A percentile compares a stretch with the other conserved stretches of the same genome.
phyloP scores from a whole-genome alignment of 768 basidiomycete species.

The Xanthoconium stramineum region DNA sequence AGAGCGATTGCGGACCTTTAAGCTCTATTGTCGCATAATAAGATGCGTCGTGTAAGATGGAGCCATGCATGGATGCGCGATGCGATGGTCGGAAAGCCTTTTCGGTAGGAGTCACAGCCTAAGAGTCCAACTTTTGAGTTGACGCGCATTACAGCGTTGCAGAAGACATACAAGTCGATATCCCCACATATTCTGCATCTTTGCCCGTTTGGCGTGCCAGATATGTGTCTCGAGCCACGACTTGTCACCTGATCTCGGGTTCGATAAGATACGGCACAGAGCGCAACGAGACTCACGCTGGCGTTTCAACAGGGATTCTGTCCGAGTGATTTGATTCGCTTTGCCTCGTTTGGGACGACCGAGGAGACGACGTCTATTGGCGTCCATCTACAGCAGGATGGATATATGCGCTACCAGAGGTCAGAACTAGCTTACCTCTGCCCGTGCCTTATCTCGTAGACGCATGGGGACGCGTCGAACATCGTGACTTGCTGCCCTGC shows the following conservation, averaged over 20 bases:
- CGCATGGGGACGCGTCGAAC: conserved; percentile 86
- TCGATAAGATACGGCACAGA: not conserved
- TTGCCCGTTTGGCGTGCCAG: conserved; percentile 97
- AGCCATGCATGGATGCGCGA: conserved; percentile 79
- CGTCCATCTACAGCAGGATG: conserved; percentile 50
- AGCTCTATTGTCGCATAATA: conserved; percentile 79
- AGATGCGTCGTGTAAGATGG: conserved; percentile 87
- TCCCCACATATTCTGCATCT: conserved; percentile 92
- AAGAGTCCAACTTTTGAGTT: not conserved
- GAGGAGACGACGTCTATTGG: conserved; percentile 39
- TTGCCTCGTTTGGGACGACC: conserved; percentile 65
- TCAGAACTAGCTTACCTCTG: conserved; percentile 56
- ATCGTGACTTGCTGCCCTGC: conserved; percentile 94
- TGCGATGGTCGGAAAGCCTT: conserved; percentile 92
- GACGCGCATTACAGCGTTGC: too few relatives aligned
- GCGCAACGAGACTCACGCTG: conserved; percentile 53
- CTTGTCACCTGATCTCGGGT: conserved; percentile 60
- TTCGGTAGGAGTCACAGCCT: conserved; percentile 86
- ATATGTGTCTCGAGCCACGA: conserved; percentile 94
- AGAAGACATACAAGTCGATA: conserved; percentile 65
- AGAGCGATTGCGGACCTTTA: conserved; percentile 53
- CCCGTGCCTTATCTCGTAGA: conserved; percentile 74
- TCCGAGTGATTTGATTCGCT: conserved; percentile 51
- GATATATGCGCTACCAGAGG: conserved; percentile 17
- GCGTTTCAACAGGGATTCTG: conserved; percentile 61